Conservation (phyloP, 176 grass and related monocot genomes). For the Carex pumila region DNA sequence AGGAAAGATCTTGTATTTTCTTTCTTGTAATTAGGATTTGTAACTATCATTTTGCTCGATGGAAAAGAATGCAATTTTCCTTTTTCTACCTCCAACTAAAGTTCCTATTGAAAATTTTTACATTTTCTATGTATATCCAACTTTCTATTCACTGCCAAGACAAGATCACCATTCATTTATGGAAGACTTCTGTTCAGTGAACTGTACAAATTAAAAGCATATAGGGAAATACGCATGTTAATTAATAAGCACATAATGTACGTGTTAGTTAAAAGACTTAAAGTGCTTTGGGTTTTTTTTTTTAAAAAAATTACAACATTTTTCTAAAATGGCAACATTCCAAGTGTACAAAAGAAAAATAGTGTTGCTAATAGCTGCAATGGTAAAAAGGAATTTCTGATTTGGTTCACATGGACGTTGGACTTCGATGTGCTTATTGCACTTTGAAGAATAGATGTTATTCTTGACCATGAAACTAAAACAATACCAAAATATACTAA, state of each 20-base stretch:
- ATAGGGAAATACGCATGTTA: neutral
- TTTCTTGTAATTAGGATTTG: slow-evolving; percentile 11
- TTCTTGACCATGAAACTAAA: neutral
- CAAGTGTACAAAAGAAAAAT: neutral
- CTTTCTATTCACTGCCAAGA: neutral
- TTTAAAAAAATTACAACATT: too few species aligned
- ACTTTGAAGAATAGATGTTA: neutral
- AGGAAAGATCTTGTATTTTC: neutral
- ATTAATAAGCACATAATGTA: neutral
- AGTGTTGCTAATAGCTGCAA: neutral
- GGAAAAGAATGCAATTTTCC: neutral
- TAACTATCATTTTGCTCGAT: neutral
- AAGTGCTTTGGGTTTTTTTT: too few species aligned
- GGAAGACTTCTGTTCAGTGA: neutral
- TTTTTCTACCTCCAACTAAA: too few species aligned
- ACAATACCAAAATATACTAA: neutral
- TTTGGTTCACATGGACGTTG: too few species aligned
- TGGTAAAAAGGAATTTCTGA: too few species aligned
- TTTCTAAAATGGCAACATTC: neutral
- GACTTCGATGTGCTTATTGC: too few species aligned
- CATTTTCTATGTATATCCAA: neutral
- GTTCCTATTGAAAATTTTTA: too few species aligned
- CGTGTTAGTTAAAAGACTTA: neutral
- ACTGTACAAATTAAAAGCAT: neutral
- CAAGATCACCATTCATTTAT: neutral